Percentiles rank a stretch among this genome's conserved stretches.
Evolutionary conservation across 2,329 filamentous ascomycete species (phyloP).

Genomic region (Ophidiomyces ophidiicola): DNA sequence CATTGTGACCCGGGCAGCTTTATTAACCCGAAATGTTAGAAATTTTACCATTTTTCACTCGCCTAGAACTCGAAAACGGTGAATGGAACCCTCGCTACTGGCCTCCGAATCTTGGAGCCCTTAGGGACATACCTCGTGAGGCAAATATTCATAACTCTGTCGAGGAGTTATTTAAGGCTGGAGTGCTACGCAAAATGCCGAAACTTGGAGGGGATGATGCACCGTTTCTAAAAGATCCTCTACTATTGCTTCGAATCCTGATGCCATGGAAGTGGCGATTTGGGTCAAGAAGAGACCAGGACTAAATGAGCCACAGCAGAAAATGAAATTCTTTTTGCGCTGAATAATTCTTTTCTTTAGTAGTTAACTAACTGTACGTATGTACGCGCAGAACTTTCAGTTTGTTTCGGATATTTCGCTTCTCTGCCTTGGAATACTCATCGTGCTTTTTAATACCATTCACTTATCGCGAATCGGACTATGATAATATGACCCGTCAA

Average conservation of each 20-base stretch:
- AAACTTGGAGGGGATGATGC: conserved; percentile 17
- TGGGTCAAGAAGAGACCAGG: background rate
- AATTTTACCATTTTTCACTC: conserved; percentile 26
- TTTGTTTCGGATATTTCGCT: too few relatives aligned
- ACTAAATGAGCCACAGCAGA: too few relatives aligned
- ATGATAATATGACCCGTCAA: too few relatives aligned
- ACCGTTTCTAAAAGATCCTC: conserved; percentile 13
- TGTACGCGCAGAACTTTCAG: too few relatives aligned
- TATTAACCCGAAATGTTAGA: conserved; percentile 17
- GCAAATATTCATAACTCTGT: conserved; percentile 25
- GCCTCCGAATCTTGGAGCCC: conserved; percentile 27
- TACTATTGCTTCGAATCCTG: conserved; percentile 11
- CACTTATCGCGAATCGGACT: too few relatives aligned
- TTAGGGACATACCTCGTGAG: conserved; percentile 24
- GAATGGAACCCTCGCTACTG: conserved; percentile 27
- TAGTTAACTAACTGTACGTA: too few relatives aligned
- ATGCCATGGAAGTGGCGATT: conserved; percentile 14
- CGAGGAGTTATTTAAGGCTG: conserved; percentile 19
- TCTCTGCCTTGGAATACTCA: too few relatives aligned
- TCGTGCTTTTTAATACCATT: too few relatives aligned
- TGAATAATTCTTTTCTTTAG: too few relatives aligned
- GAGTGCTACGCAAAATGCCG: conserved; percentile 18
- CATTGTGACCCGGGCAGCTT: background rate
- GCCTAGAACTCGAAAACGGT: conserved; percentile 26
- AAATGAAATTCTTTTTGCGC: too few relatives aligned